Percentiles rank a stretch among this genome's conserved stretches.
Conservation (phyloP, 2,329 filamentous ascomycete species). For the Xylariaceae sp. region DNA sequence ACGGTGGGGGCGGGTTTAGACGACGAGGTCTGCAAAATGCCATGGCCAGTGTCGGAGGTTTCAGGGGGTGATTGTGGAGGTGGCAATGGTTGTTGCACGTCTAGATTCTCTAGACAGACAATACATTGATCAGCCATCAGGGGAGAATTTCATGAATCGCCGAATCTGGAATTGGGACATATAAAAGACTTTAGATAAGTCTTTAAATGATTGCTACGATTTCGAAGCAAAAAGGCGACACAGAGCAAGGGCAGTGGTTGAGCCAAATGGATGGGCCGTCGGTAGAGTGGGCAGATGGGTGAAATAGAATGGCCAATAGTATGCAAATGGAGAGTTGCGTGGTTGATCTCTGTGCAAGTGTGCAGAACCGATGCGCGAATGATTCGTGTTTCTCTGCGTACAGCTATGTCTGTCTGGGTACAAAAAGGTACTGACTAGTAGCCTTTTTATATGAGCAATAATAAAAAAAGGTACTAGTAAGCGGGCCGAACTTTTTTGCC, state of each 20-base stretch:
- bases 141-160: constrained; percentile 41
- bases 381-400: constrained; percentile 12
- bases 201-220: constrained; percentile 13
- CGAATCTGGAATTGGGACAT: constrained; percentile 42
- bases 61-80: constrained; percentile 34
- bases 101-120: constrained; percentile 69
- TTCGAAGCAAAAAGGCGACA: constrained; percentile 31
- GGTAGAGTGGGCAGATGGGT: constrained; percentile 14
- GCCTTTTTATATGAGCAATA: constrained; percentile 24
- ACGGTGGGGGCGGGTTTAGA: constrained; percentile 22
- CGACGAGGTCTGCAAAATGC: constrained; percentile 21
- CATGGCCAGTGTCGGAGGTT: constrained; percentile 18
- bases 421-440: constrained; percentile 25
- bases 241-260: constrained; percentile 18
- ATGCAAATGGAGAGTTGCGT: constrained; percentile 20
- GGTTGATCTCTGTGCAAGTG: constrained; percentile 18
- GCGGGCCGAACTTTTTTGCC: constrained; percentile 15
- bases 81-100: constrained; percentile 36
- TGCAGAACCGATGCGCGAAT: constrained; percentile 4
- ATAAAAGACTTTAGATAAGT: constrained; percentile 48
- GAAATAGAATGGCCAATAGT: constrained; percentile 20
- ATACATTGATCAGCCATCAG: constrained; percentile 70
- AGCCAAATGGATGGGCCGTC: constrained; percentile 20
- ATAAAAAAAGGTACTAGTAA: constrained; percentile 20
- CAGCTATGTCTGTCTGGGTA: constrained; percentile 21